Evolutionary conservation across 2,329 filamentous ascomycete genomes (phyloP), one percentile per base, ranked within the genome.

Genomic region (Sclerotinia spermophila): DNA sequence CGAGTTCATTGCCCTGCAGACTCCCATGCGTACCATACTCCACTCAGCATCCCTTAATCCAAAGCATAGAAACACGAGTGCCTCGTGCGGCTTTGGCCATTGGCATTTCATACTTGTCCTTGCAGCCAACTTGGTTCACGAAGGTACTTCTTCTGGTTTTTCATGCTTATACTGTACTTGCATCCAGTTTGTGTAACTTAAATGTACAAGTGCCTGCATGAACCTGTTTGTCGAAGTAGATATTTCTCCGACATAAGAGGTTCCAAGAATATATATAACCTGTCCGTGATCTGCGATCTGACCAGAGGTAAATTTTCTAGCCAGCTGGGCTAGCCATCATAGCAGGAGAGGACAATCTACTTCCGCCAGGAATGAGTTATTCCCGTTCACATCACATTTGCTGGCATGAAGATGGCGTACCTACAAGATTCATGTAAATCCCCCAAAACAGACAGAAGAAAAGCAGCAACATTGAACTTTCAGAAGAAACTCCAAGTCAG

Each of bases 51-150:
- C 44, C 19, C 8, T 48, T 24, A 1, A 21, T 21, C 44, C 19
- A 48, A 48, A 24, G 2, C 6, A 6, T 24, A 2, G 44, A 21
- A 5, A 24, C 19, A 24, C 5, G 87, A 24, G 8, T 35, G 2
- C 86, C 82, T 75, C 96, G 87, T 1, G 88, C 92, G 0, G 84
- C 82, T 65, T 84, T 83, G 74, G 94, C 89, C 35, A 82, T 80
- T 0, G 94, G 94, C 91, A 97, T 96, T 79, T 96, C 92, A 79
- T 97, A 94, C 82, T 93, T 95, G 84, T 89, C 97, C 74, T 90
- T 88, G 82, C 94, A 97, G 0, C 94, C 94, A 78, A 94, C 90
- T 79, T 96, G 92, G 42, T 44, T 19, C 42, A 44, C 3, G 42
- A 44, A 44, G 42, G 13, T 3, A 44, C 42, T 44, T 44, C 80